Evolutionary conservation across 129 eudicot genomes (phyloP), one percentile per base, ranked within the genome.

Genomic region (Saposhnikovia divaricata): DNA sequence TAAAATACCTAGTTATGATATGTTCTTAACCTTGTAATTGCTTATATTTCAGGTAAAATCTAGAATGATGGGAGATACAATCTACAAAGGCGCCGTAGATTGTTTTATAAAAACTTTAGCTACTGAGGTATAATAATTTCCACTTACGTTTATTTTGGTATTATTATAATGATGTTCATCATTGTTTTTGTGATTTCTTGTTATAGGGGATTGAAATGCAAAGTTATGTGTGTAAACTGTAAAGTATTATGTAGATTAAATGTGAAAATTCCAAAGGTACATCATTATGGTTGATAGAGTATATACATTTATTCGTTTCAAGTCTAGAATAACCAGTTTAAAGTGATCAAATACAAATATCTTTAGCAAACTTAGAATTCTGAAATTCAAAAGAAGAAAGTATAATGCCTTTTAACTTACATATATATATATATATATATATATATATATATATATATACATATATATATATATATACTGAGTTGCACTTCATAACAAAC

Each of bases 11-110:
- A 68, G 71, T 79, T 68, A 3, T 68, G 65, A 65, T 28, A 0
- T 7, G 9, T 28, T 39, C 34, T 23, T 8, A 44, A 66, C 28
- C 65, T 70, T 15, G 61, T 66, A n/a, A 69, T 34, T 39, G 55
- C 53, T 79, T 83, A 28, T 74, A 15, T 83, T 90, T 55, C 89
- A 93, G 98, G 95, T 93, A 70, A 93, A 93, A 85, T 93, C 98
- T 69, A 91, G 98, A 89, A 91, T 93, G 98, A 93, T 93, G 98
- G 98, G 98, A 75, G 98, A 89, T 72, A 87, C 97, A 13, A 83
- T 82, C 76, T 93, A 91, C 88, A 89, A 80, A 88, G 87, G 90
- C 84, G 84, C 90, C 39, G 37, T 89, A 19, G 98, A 93, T 77
- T 93, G 98, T 86, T 87, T 91, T 84, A 78, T 89, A 79, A 91